Base-by-base conservation (phyloP, 768 basidiomycete species). In the Russula vinacea region DNA sequence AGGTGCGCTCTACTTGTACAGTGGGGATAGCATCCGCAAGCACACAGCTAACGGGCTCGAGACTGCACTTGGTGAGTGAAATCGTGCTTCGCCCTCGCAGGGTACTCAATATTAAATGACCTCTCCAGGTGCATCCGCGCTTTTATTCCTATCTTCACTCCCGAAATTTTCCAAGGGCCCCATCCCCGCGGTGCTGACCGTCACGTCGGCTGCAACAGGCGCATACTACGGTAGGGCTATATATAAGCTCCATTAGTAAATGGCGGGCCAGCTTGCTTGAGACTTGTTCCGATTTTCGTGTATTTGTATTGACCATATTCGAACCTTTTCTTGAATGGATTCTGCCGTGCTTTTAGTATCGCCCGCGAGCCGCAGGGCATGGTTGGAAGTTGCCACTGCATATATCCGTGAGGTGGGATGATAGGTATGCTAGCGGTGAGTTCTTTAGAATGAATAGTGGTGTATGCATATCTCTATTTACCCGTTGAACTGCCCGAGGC, bases 1-100 rank as follows among this genome's bases (percentile, higher is more conserved):
- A 52, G 92, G 91, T 64, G 76, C 83, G 19, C 79, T 92, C 54
- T 94, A 89, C 74, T 78, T 92, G 29, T 92, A 86, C 83, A 87
- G 89, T 61, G 91, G 86, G 42, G 83, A 90, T 65, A 80, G 78
- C 71, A 88, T 94, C 68, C 84, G 86, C 65, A 89, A 82, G 71
- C 88, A 89, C 42, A 82, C 84, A 14, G 71, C 83, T 3, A 86
- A 89, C 67, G 89, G 92, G n/a, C 75, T 92, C 59, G 88, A 93
- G 71, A 84, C 80, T 35, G 92, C 91, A 44, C 79, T 92, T 16
- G 91, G 92, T 80, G 60, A 62, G 78, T 65, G n/a, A 10, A 10
- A 32, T 33, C 14, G 24, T 7, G 19, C 24, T 9, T 29, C 1
- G 11, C 4, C 26, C 16, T 55, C 24, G 9, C 14, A 8, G 32